Base-by-base conservation (phyloP, 1,284 basidiomycete genomes). In the Pseudozyma tsukubaensis region DNA sequence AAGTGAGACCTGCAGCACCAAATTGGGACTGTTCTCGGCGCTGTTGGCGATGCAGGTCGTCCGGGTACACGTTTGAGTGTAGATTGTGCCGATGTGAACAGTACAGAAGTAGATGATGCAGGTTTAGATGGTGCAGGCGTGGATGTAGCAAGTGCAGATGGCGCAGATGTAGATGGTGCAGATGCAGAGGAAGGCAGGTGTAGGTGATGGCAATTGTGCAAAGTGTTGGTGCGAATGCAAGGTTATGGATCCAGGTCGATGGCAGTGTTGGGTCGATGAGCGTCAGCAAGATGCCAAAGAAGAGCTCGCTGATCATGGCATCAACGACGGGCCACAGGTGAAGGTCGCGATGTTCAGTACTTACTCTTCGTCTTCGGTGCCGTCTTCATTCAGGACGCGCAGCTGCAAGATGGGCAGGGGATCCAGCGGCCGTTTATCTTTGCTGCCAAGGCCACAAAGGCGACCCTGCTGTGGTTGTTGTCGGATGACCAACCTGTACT, bases 321-420 rank as follows among this genome's bases (percentile, higher is more conserved):
- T 29, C 24, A 29, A 29, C 6, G 24, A 29, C 24, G 6, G 6
- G 3, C 24, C 24, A 29, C 24, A 29, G 6, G 24, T 3, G 24
- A 29, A 3, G 24, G 24, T 29, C 3, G 6, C 24, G 24, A 6
- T 29, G 24, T 29, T 29, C 3, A 29, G 40, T 35, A 76, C 74
- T 62, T 53, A 76, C 74, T 74, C 68, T 50, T 65, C 59, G 43
- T 78, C 76, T 45, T 76, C 56, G 18, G 40, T 52, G 18, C 68
- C 68, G 13, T 79, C 59, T 13, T 55, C 12, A 5, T 62, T 59
- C 21, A 62, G 19, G 16, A 79, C 49, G n/a, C 66, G 60, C 14
- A 79, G 55, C 49, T 79, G 74, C 4, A 79, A 39, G 59, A 79
- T 79, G 1, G 77, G 77, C 21, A 79, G 40, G 12, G 77, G 77